Conservation (phyloP, 2,329 filamentous ascomycete genomes). For the Hypoxylon sp. region DNA sequence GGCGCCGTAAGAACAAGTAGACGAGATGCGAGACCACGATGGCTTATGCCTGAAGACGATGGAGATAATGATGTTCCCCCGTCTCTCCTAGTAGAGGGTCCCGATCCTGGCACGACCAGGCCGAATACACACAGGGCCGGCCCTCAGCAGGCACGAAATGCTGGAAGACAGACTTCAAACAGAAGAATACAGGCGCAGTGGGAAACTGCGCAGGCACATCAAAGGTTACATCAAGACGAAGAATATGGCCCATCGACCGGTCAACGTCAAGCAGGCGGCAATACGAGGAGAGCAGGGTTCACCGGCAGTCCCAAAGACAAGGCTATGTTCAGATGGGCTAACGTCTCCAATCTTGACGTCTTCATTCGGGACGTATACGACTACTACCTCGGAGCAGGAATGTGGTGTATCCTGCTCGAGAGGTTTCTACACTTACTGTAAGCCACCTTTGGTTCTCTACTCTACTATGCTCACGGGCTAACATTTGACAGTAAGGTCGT, state of each 20-base stretch:
- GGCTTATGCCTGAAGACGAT: conserved; percentile 54
- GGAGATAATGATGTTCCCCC: conserved; percentile 73
- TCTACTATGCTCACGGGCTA: conserved; percentile 28
- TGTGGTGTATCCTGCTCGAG: conserved; percentile 86
- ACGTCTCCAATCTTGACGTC: conserved; percentile 88
- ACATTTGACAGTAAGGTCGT: conserved; percentile 74
- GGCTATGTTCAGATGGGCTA: conserved; percentile 93
- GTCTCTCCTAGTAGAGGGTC: conserved; percentile 72
- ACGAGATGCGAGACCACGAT: conserved; percentile 47
- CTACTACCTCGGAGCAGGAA: conserved; percentile 86
- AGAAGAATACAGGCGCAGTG: conserved; percentile 66
- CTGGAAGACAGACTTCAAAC: conserved; percentile 60
- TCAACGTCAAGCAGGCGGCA: conserved; percentile 37
- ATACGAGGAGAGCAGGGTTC: conserved; percentile 48
- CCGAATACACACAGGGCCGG: conserved; percentile 46
- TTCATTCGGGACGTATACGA: conserved; percentile 89
- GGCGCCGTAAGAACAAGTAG: conserved; percentile 26
- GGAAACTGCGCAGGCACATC: conserved; percentile 68
- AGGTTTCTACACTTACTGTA: conserved; percentile 80
- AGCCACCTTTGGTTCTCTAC: conserved; percentile 54
- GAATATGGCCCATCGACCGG: conserved; percentile 43
- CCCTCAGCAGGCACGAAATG: conserved; percentile 48
- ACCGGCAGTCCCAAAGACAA: conserved; percentile 71
- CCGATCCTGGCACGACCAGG: conserved; percentile 45
- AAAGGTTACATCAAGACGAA: conserved; percentile 63